Evolutionary conservation across 1,284 basidiomycete genomes (phyloP), one percentile per base, ranked within the genome.

Genomic region (Boletus albobrunnescens): DNA sequence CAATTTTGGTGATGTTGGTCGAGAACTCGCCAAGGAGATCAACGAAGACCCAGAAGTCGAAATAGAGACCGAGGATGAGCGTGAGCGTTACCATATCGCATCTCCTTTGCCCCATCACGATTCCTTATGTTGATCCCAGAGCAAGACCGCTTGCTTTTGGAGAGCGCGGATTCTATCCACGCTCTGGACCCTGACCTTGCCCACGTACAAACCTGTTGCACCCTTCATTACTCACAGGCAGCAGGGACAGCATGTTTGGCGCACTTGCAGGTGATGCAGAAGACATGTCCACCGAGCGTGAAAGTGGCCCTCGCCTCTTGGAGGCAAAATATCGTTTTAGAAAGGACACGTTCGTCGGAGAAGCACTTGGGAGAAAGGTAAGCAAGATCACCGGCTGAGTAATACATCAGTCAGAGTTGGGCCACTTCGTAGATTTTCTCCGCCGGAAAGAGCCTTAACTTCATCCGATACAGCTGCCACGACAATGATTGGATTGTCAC

Each of bases 391-490:
- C 11, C n/a, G 0, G 6, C 14, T 7, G 2, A 17, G 13, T 1
- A 32, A 13, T 17, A 3, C 33, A 28, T 17, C 22, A 12, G 10
- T 32, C 24, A 33, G 36, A 45, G 6, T 36, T 28, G 4, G 16
- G 13, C 36, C 16, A 26, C 2, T n/a, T 19, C 35, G 14, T 37
- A 96, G 94, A 99, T 99, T 51, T 98, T 98, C 63, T 97, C 94
- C 8, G 99, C 95, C 0, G 96, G 96, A 17, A 94, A 94, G 68
- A 96, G 92, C 63, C 76, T 99, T 65, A 99, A 99, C 67, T 99
- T 98, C 59, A 97, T 99, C 57, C 83, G 94, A 20, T 96, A 97
- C 66, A 95, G 88, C 62, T 99, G 96, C 64, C 87, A 91, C 45
- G 95, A 99, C 61, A 88, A 81, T 51, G 94, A 97, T 55, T 99